A percentile compares a stretch with the other conserved stretches of the same genome.
These are phyloP conservation scores for Vigna unguiculata DNA, from an alignment of 306 rosid genomes.

Conservation along the genomic window DNA sequence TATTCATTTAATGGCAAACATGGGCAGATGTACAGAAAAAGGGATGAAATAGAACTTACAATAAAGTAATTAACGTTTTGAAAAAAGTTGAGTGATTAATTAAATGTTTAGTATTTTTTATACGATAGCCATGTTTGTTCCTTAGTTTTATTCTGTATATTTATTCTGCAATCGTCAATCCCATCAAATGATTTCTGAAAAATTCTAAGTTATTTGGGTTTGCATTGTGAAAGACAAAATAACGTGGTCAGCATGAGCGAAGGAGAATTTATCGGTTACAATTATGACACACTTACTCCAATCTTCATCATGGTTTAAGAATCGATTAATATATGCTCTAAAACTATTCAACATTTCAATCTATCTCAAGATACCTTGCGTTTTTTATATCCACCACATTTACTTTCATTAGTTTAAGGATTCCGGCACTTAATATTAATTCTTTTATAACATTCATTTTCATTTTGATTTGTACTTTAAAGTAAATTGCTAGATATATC, in stretches of 20 bases:
- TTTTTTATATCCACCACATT: not conserved
- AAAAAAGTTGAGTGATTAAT: not conserved
- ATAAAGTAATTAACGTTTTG: not conserved
- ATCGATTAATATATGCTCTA: constrained; percentile 25
- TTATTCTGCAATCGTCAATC: constrained; percentile 30
- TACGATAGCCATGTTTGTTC: constrained; percentile 14
- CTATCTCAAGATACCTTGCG: not conserved
- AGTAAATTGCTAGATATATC: not conserved
- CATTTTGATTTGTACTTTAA: constrained; percentile 27
- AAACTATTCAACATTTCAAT: constrained; percentile 17
- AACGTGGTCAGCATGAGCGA: constrained; percentile 4
- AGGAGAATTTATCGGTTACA: constrained; percentile 17
- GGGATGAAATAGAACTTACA: not conserved
- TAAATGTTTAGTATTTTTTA: not conserved
- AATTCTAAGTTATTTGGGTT: not conserved
- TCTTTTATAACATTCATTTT: constrained; percentile 3
- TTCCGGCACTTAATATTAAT: constrained; percentile 19
- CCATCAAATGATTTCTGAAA: constrained; percentile 37
- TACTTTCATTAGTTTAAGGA: constrained; percentile 22
- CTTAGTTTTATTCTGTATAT: constrained; percentile 26
- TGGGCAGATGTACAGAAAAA: too few species aligned
- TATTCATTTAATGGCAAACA: too few species aligned
- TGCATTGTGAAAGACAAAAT: constrained; percentile 32
- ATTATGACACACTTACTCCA: constrained; percentile 7
- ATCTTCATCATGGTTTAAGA: not conserved